Base-by-base conservation (phyloP, 306 rosid species). In the Spatholobus suberectus region DNA sequence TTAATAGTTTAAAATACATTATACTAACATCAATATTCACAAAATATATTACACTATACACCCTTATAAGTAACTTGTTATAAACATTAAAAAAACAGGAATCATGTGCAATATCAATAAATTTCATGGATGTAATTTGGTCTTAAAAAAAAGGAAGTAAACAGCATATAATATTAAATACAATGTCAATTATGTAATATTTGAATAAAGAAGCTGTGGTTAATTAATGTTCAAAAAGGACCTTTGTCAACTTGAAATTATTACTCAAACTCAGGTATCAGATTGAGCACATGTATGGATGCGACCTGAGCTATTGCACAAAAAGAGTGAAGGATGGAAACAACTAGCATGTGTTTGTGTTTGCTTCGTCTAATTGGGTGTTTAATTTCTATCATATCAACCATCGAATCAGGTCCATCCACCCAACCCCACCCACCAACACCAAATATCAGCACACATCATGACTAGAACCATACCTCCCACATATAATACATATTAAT, bases 351-450 rank as follows among this genome's bases (percentile, higher is more conserved):
- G 80, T 21, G 69, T 43, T 27, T 43, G n/a, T 61, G 46, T 17
- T n/a, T 62, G 79, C 78, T 47, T 29, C 20, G 21, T 74, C 65
- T 37, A 66, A 17, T 32, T 62, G 77, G 46, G 78, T 77, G 90
- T 81, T 78, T n/a, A n/a, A n/a, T n/a, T 55, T 54, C 75, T 37
- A 83, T 83, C 84, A 83, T 46, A 26, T 70, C 72, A 80, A 37
- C 4, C 11, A 29, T 62, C 40, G 1, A 57, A 70, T 78, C 76
- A 81, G 58, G 67, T 63, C 80, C 88, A 88, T 67, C 78, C 21
- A 71, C 83, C 81, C 14, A 62, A 49, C 83, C 76, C 86, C 85
- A 85, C 83, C 75, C 78, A 78, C 83, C 72, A 75, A 74, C 37
- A 40, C 78, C 70, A 72, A 71, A 52, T 73, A 54, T 34, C 74